Evolutionary conservation across 768 basidiomycete genomes (phyloP), one percentile per base, ranked within the genome.

Genomic region (Royoungia palumana): DNA sequence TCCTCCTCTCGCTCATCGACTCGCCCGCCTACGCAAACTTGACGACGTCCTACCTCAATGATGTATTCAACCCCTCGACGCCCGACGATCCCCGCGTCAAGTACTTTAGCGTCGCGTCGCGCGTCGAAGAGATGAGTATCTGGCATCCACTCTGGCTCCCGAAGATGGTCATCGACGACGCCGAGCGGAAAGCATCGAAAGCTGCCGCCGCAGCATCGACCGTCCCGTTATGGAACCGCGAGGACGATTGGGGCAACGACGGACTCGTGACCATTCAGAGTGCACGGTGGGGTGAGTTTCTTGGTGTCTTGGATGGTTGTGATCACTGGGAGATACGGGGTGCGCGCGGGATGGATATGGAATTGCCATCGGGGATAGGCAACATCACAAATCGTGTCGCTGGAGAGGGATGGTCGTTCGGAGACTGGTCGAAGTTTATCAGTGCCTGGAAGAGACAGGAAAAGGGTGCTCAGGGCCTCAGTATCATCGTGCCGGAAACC

Each of bases 311-410:
- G 60, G 88, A 95, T 54, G 87, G 85, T 2, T 87, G 85, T 58
- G 94, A 99, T 72, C 96, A 99, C 61, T 99, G 96, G 96, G 88
- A 95, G 59, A 79, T 97, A 64, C 72, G 96, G 53, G 96, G 95
- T 0, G 85, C 90, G 19, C 70, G 85, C n/a, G 90, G 93, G 4
- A 71, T 85, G 57, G 88, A 85, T 39, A 72, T 84, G 1, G 81
- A 88, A 54, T 65, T 82, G 16, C 79, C 77, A 17, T 79, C 74
- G 70, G 77, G 30, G 65, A 79, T 59, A 69, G 75, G 41, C 56
- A 76, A 70, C 25, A 35, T 66, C 37, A 49, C 55, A 34, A 54
- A 55, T 43, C 64, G 67, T 28, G 47, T 62, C n/a, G 49, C 51
- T 68, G 76, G 78, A 53, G 78, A 60, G 63, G 80, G 58, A 53